Evolutionary conservation across 108 stramenopile genomes (phyloP).

Genomic region (Chaetoceros muelleri): DNA sequence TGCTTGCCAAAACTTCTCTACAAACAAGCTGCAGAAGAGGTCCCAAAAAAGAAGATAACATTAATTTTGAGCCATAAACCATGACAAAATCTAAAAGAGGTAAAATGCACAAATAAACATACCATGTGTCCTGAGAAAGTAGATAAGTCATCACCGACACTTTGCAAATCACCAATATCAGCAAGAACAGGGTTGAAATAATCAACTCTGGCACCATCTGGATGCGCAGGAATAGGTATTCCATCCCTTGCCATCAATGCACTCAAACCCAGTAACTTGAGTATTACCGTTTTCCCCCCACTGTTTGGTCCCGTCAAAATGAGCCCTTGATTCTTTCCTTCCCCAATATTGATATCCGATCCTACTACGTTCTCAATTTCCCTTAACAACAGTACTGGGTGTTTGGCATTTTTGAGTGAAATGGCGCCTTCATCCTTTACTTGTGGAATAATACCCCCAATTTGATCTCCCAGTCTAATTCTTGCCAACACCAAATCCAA

Average conservation of each 20-base stretch:
- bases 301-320: slow-evolving; percentile 89
- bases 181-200: slow-evolving; percentile 83
- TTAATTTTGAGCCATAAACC: too few species aligned
- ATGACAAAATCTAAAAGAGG: too few species aligned
- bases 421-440: slow-evolving; percentile 79
- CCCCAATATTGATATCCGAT: slow-evolving; percentile 76
- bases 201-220: slow-evolving; percentile 45
- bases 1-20: slow-evolving; percentile 55
- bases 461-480: slow-evolving; percentile 46
- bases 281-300: slow-evolving; percentile 88
- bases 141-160: slow-evolving; percentile 84
- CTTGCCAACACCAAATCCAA: slow-evolving; percentile 73
- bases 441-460: slow-evolving; percentile 62
- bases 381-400: slow-evolving; percentile 79
- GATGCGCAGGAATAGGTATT: slow-evolving; percentile 71
- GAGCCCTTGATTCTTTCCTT: slow-evolving; percentile 60
- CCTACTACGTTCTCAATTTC: slow-evolving; percentile 66
- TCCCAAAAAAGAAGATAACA: too few species aligned
- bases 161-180: slow-evolving; percentile 92
- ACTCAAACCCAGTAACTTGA: slow-evolving; percentile 84
- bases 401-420: slow-evolving; percentile 59
- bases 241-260: slow-evolving; percentile 84
- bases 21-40: too few species aligned
- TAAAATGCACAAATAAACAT: too few species aligned
- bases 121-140: slow-evolving; percentile 93